Evolutionary conservation across 2,329 filamentous ascomycete genomes (phyloP).

Genomic region (Hymenoscyphus fraxineus): DNA sequence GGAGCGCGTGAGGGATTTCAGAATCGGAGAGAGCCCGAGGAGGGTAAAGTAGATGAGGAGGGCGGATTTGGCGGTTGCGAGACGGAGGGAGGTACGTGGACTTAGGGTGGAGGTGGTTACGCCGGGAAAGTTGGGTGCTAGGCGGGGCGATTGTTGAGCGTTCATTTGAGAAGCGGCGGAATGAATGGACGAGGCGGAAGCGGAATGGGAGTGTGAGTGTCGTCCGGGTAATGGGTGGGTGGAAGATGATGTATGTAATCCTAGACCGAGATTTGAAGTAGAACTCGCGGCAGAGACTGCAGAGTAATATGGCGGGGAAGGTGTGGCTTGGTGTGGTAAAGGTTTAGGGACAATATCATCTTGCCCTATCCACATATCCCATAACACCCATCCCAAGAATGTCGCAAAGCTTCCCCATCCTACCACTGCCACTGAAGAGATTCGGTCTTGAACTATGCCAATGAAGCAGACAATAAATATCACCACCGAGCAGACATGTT

Average conservation of each 20-base stretch:
- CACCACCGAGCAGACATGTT: slow-evolving; percentile 91
- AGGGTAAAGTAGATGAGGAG: slow-evolving; percentile 90
- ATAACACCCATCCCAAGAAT: slow-evolving; percentile 81
- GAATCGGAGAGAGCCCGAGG: slow-evolving; percentile 86
- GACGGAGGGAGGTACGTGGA: slow-evolving; percentile 52
- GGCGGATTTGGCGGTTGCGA: slow-evolving; percentile 87
- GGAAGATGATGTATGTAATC: slow-evolving; percentile 31
- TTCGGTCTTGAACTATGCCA: slow-evolving; percentile 78
- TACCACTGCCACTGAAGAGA: slow-evolving; percentile 87
- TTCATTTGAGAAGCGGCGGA: slow-evolving; percentile 35
- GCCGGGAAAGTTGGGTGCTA: slow-evolving; percentile 32
- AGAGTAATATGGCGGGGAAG: slow-evolving; percentile 31
- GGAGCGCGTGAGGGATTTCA: slow-evolving; percentile 92
- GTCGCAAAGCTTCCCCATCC: slow-evolving; percentile 80
- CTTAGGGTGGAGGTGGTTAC: slow-evolving; percentile 26
- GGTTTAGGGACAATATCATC: slow-evolving; percentile 45
- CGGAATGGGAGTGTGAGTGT: slow-evolving; percentile 44
- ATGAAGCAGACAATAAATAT: slow-evolving; percentile 95
- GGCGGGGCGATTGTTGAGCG: slow-evolving; percentile 16
- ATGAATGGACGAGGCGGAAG: slow-evolving; percentile 54
- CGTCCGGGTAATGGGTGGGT: slow-evolving; percentile 49
- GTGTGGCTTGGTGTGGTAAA: slow-evolving; percentile 16
- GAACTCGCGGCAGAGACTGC: slow-evolving; percentile 31
- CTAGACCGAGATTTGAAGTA: slow-evolving; percentile 24
- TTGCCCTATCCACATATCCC: slow-evolving; percentile 85